Percentiles rank a stretch among this genome's conserved stretches.
phyloP scores from a whole-genome alignment of 768 basidiomycete genomes.

The Rhodotorula paludigena region DNA sequence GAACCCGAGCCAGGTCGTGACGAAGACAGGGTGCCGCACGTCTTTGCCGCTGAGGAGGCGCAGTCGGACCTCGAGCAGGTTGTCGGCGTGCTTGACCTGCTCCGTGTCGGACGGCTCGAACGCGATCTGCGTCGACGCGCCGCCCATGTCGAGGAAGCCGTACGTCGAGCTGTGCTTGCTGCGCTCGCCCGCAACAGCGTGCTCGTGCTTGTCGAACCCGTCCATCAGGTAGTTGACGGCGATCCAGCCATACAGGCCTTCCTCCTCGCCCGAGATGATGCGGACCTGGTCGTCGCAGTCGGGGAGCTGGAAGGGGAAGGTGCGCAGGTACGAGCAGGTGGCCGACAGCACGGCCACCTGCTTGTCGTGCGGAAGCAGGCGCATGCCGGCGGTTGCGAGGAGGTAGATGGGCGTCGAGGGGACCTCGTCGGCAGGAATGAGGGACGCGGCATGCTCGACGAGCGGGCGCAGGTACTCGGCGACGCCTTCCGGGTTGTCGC shows the following conservation, averaged over 20 bases:
- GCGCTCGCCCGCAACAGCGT: slow-evolving; percentile 47
- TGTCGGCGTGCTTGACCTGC: slow-evolving; percentile 54
- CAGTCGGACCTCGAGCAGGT: slow-evolving; percentile 73
- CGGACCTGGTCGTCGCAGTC: slow-evolving; percentile 82
- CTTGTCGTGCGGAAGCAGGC: slow-evolving; percentile 64
- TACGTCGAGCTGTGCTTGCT: slow-evolving; percentile 70
- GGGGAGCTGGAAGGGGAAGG: slow-evolving; percentile 71
- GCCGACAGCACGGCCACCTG: slow-evolving; percentile 68
- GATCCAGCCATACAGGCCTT: slow-evolving; percentile 97
- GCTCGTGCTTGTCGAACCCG: slow-evolving; percentile 60
- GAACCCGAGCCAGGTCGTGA: slow-evolving; percentile 97
- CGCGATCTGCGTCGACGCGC: slow-evolving; percentile 96
- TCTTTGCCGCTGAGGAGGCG: slow-evolving; percentile 77
- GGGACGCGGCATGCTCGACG: slow-evolving; percentile 69
- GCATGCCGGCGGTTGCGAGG: slow-evolving; percentile 96
- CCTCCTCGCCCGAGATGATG: slow-evolving; percentile 96
- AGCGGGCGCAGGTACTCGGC: slow-evolving; percentile 73
- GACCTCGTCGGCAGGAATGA: slow-evolving; percentile 82
- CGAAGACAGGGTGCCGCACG: slow-evolving; percentile 86
- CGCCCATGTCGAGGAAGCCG: slow-evolving; percentile 98
- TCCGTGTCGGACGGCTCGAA: slow-evolving; percentile 73
- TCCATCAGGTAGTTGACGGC: slow-evolving; percentile 99
- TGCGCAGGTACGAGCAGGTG: slow-evolving; percentile 69
- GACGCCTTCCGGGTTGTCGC: slow-evolving; percentile 63
- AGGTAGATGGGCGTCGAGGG: slow-evolving; percentile 83